Conservation (phyloP, 208 protist genomes). For the Vickermania ingenoplastis region DNA sequence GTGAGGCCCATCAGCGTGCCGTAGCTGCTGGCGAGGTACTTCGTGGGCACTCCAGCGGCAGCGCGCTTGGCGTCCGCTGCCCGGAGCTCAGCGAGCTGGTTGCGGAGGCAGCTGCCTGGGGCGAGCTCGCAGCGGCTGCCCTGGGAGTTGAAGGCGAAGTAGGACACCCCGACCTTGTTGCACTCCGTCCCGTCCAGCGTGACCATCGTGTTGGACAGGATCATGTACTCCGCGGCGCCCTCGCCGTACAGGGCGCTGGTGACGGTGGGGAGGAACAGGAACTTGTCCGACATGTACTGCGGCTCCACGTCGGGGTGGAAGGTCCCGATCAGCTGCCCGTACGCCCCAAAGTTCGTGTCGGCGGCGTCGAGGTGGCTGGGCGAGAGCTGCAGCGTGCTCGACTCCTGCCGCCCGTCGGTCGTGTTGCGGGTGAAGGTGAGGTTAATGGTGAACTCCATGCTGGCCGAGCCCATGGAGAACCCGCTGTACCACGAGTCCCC, state of each 20-base stretch:
- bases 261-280: constrained; percentile 63
- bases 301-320: constrained; percentile 44
- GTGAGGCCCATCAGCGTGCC: no score
- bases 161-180: constrained; percentile 85
- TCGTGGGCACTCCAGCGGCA: constrained; percentile 17
- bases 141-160: constrained; percentile 76
- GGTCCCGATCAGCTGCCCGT: constrained; percentile 57
- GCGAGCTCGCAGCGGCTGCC: constrained; percentile 48
- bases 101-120: constrained; percentile 61
- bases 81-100: constrained; percentile 78
- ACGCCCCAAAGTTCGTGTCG: constrained; percentile 25
- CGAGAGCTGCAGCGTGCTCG: constrained; percentile 31
- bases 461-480: constrained; percentile 51
- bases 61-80: constrained; percentile 31
- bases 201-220: constrained; percentile 51
- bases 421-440: constrained; percentile 31
- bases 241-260: no score
- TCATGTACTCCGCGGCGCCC: constrained; percentile 67
- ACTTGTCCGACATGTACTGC: constrained; percentile 36
- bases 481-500: constrained; percentile 67
- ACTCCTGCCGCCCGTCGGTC: background rate
- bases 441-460: constrained; percentile 52
- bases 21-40: constrained; percentile 55
- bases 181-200: constrained; percentile 68
- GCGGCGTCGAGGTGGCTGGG: constrained; percentile 24